Percentiles rank a stretch among this genome's conserved stretches.
These are phyloP conservation scores for Favolaschia claudopus DNA, from an alignment of 768 basidiomycete species.

Conservation along the genomic window DNA sequence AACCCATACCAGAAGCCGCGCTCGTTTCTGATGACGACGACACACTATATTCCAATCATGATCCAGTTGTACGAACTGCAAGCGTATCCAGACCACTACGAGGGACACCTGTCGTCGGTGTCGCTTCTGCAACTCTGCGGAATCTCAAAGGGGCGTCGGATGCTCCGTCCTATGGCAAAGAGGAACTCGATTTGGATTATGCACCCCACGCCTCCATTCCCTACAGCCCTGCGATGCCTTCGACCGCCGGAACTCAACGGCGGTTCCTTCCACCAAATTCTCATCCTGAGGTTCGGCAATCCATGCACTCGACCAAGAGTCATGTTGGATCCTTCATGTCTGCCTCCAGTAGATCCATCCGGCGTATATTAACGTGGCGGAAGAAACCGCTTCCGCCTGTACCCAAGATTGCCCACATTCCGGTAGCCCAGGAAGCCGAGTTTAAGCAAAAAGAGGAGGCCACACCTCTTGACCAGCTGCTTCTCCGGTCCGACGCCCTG, in stretches of 20 bases:
- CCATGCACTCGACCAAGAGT: slow-evolving; percentile 55
- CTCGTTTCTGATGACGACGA: slow-evolving; percentile 45
- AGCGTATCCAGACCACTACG: slow-evolving; percentile 26
- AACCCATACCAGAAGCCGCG: slow-evolving; percentile 37
- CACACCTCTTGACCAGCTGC: slow-evolving; percentile 60
- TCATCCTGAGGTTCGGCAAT: slow-evolving; percentile 38
- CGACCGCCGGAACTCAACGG: slow-evolving; percentile 29
- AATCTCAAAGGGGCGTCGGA: slow-evolving; percentile 29
- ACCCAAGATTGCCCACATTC: slow-evolving; percentile 56
- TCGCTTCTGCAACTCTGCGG: slow-evolving; percentile 41
- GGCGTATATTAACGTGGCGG: slow-evolving; percentile 49
- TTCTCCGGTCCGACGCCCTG: slow-evolving; percentile 56
- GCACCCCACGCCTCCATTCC: slow-evolving; percentile 21
- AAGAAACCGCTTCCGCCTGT: slow-evolving; percentile 69
- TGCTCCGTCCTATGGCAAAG: slow-evolving; percentile 26
- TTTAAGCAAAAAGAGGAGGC: slow-evolving; percentile 53
- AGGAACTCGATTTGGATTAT: slow-evolving; percentile 23
- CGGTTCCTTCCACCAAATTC: slow-evolving; percentile 25
- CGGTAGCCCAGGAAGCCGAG: slow-evolving; percentile 49
- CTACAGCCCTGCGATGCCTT: slow-evolving; percentile 34
- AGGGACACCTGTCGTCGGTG: slow-evolving; percentile 39
- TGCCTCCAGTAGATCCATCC: slow-evolving; percentile 48
- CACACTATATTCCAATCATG: slow-evolving; percentile 46
- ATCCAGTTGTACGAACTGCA: slow-evolving; percentile 35
- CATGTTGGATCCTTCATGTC: slow-evolving; percentile 61